Percentiles rank a stretch among this genome's conserved stretches.
Evolutionary conservation across 1,284 basidiomycete genomes (phyloP).

Genomic region (Trichosporon sp.): DNA sequence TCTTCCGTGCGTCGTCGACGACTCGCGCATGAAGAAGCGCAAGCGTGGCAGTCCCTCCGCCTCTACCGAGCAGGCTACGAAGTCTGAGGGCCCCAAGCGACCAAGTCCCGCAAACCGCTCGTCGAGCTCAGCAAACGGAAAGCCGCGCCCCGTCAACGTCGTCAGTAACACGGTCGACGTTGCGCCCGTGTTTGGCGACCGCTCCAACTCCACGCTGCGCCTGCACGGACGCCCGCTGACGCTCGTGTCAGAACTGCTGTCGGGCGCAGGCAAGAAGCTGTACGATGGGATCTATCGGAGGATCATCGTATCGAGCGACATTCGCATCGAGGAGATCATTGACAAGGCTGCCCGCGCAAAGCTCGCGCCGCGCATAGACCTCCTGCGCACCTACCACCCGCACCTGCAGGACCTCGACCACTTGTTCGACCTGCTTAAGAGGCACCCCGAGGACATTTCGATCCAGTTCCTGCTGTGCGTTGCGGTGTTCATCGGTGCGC

Average conservation of each 20-base stretch:
- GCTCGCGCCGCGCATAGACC: constrained; percentile 41
- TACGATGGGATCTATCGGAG: constrained; percentile 27
- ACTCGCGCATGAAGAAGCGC: constrained; percentile 40
- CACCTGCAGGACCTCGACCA: constrained; percentile 43
- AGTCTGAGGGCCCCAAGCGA: background rate
- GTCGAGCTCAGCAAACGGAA: background rate
- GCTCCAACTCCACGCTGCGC: constrained; percentile 31
- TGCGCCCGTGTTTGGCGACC: constrained; percentile 21
- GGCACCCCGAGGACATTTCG: constrained; percentile 21
- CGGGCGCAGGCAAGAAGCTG: constrained; percentile 42
- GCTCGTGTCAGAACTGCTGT: constrained; percentile 46
- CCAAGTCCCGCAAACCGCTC: background rate
- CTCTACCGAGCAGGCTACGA: background rate
- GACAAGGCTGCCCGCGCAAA: constrained; percentile 32
- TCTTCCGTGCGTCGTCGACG: constrained; percentile 52
- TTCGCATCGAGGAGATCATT: constrained; percentile 41
- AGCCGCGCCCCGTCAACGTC: constrained; percentile 20
- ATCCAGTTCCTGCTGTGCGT: constrained; percentile 39
- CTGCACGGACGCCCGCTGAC: constrained; percentile 48
- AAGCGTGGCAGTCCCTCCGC: constrained; percentile 24
- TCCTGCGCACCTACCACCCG: constrained; percentile 47
- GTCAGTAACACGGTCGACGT: constrained; percentile 43
- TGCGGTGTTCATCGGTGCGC: constrained; percentile 40
- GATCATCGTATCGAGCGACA: constrained; percentile 34
- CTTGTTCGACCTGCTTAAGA: constrained; percentile 34